Base-by-base conservation (phyloP, 345 rosid species). In the Camelina laxa region DNA sequence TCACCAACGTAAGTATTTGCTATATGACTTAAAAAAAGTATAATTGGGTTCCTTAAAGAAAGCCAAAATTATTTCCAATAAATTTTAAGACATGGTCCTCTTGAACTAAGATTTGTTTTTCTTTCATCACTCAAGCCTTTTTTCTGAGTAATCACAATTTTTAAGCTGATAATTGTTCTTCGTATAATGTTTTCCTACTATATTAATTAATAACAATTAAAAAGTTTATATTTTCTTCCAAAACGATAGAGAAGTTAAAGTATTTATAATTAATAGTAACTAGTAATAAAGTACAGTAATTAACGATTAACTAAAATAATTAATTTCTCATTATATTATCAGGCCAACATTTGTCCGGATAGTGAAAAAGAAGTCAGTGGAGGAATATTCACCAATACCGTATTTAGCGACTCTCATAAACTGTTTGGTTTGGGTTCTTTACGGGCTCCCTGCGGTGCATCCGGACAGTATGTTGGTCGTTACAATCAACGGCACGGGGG, bases 341-440 rank as follows among this genome's bases (percentile, higher is more conserved):
- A 94, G 97, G 85, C 93, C 98, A 68, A 94, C 98, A 45, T 91
- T 91, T 83, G 27, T 82, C 0, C 19, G 66, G 57, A 91, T 94
- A 76, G 84, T 88, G 81, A 91, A 85, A 79, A 89, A 82, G 64
- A 84, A 84, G 15, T 74, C 91, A 17, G 96, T 91, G 76, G 96
- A 89, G 78, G 93, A 87, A 21, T 94, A 80, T 82, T 91, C 96
- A 17, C 74, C 93, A 6, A 73, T 45, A 6, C 98, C 98, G 15
- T 94, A 94, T 75, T 69, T 94, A 3, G 95, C 93, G n/a, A 84
- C 96, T 30, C 71, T 91, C 12, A 77, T 86, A 67, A 94, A 94
- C 83, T 91, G 97, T 81, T 35, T 85, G 85, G 78, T 85, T 13
- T 94, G 98, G 98, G 85, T 88, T 9, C 59, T 94, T 58, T 94